phyloP scores from a whole-genome alignment of 495 filamentous ascomycete species.

The Aspergillus taichungensis region DNA sequence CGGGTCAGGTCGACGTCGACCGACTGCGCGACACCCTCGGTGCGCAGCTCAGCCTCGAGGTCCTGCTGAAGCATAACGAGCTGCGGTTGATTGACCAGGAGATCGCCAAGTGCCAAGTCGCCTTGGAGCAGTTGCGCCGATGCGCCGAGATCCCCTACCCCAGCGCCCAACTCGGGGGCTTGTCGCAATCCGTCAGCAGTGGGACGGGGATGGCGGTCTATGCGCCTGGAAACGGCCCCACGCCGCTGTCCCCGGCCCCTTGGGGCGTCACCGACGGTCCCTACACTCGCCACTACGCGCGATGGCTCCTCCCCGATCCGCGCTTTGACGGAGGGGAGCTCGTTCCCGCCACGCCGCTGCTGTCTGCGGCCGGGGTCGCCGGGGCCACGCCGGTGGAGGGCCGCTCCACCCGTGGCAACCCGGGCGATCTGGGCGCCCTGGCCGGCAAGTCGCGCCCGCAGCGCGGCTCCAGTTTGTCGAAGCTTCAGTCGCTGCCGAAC shows the following conservation, averaged over 20 bases:
- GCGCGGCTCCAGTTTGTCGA: slow-evolving; percentile 49
- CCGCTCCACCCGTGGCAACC: slow-evolving; percentile 66
- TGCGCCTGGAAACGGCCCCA: slow-evolving; percentile 46
- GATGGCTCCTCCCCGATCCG: slow-evolving; percentile 86
- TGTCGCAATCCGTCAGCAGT: slow-evolving; percentile 54
- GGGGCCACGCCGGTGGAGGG: slow-evolving; percentile 39
- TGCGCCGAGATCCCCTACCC: slow-evolving; percentile 88
- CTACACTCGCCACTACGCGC: slow-evolving; percentile 86
- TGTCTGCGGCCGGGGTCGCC: slow-evolving; percentile 19
- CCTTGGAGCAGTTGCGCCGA: slow-evolving; percentile 89
- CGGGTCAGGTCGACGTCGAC: slow-evolving; percentile 22
- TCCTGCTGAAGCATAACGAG: slow-evolving; percentile 90
- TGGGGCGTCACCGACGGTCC: slow-evolving; percentile 88
- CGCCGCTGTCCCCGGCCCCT: slow-evolving; percentile 60
- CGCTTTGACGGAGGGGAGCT: slow-evolving; percentile 64
- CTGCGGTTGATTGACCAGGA: slow-evolving; percentile 91
- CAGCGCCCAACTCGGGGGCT: slow-evolving; percentile 50
- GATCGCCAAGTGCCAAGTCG: slow-evolving; percentile 88
- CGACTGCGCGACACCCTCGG: slow-evolving; percentile 63
- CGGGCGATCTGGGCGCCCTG: slow-evolving; percentile 45
- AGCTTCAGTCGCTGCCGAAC: slow-evolving; percentile 63
- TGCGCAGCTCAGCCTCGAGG: slow-evolving; percentile 81
- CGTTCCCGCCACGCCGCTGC: slow-evolving; percentile 23
- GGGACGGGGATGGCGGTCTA: slow-evolving; percentile 62
- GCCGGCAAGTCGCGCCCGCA: slow-evolving; percentile 54